Base-by-base conservation (phyloP, 1,284 basidiomycete genomes). In the Ceratobasidium sp. region DNA sequence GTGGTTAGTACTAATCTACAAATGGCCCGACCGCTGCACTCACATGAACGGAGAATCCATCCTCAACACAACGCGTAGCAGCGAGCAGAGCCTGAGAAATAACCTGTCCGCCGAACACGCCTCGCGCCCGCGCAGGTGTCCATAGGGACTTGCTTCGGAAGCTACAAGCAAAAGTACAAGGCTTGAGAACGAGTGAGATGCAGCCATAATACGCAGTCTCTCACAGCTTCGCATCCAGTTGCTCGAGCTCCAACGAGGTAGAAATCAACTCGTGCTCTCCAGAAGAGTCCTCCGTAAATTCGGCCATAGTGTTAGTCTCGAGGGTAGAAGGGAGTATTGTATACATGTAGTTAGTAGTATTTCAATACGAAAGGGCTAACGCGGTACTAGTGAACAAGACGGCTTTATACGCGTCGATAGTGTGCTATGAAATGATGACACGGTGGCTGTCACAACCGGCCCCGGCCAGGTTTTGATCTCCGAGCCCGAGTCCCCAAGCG, bases 51-150 rank as follows among this genome's bases (percentile, higher is more conserved):
- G 74, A 80, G 77, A 27, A 95, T 17, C 85, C 84, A n/a, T 80
- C 80, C 20, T 86, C 79, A 62, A 95, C 88, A 53, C 89, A 89
- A 72, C 87, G 86, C 25, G 89, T 89, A 4, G 93, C 92, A 13
- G 92, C 87, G 15, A 91, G 86, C 32, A 94, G 80, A 3, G 92
- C 91, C 76, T 95, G 93, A 8, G 90, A 94, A 73, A 96, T 94
- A 70, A 72, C 73, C 77, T 92, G 91, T 73, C 94, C 94, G 67
- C 94, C 94, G 74, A 93, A 96, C 3, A 93, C 93, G 27, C 93
- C 93, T 70, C 93, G 83, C 20, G 86, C 85, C 20, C 84, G 81
- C 10, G 78, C 77, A 0, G 92, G 92, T 15, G 87, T 72, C 84
- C 86, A 91, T 0, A 95, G 82, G 0, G 85, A 86, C 74, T 86